These are phyloP conservation scores for Jamesozyma gamospora DNA, from an alignment of 805 yeast genomes.

Conservation along the genomic window DNA sequence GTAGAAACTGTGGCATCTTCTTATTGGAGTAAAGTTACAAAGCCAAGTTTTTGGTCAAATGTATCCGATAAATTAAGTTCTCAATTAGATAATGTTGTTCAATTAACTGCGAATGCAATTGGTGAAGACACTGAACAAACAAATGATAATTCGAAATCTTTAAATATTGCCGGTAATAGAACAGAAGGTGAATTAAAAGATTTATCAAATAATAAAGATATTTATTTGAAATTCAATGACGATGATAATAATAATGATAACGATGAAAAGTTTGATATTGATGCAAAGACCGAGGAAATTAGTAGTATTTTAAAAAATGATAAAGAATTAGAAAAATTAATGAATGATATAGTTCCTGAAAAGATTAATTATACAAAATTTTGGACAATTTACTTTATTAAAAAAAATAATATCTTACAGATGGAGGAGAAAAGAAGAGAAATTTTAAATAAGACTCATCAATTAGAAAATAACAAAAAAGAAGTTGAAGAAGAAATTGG, in stretches of 20 bases:
- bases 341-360: slow-evolving; percentile 60
- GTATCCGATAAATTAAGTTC: slow-evolving; percentile 15
- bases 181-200: slow-evolving; percentile 54
- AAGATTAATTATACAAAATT: slow-evolving; percentile 48
- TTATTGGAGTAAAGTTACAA: slow-evolving; percentile 25
- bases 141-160: slow-evolving; percentile 15
- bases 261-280: slow-evolving; percentile 14
- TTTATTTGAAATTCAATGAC: slow-evolving; percentile 29
- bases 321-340: slow-evolving; percentile 43
- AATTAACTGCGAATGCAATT: slow-evolving; percentile 4
- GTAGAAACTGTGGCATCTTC: slow-evolving; percentile 62
- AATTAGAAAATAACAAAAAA: slow-evolving; percentile 16
- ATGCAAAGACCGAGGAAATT: slow-evolving; percentile 40
- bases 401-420: slow-evolving; percentile 42
- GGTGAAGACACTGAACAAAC: slow-evolving; percentile 15
- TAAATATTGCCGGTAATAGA: slow-evolving; percentile 38
- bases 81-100: slow-evolving; percentile 16
- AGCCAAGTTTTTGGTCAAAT: slow-evolving; percentile 22
- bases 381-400: slow-evolving; percentile 64
- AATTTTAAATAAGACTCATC: slow-evolving; percentile 37
- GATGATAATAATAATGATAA: not conserved
- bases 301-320: slow-evolving; percentile 38
- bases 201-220: slow-evolving; percentile 40
- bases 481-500: slow-evolving; percentile 28
- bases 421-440: slow-evolving; percentile 60